Evolutionary conservation across 306 rosid species (phyloP).

Genomic region (Cucurbita ficifolia): DNA sequence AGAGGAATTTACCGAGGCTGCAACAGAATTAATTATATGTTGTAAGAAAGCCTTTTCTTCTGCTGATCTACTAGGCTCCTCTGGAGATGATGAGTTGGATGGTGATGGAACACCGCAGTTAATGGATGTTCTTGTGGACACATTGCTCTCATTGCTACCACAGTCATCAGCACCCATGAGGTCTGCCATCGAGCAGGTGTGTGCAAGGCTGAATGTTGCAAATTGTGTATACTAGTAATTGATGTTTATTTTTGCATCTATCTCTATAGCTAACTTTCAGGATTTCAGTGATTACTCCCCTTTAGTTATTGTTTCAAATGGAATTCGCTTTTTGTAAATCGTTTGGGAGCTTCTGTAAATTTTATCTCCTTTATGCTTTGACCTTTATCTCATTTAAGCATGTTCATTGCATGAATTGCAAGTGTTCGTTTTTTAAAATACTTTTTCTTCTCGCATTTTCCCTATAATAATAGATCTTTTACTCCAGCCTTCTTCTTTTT

Average conservation of each 20-base stretch:
- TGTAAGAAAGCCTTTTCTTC: slow-evolving; percentile 56
- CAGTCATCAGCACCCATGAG: slow-evolving; percentile 80
- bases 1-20: slow-evolving; percentile 73
- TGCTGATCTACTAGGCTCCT: slow-evolving; percentile 41
- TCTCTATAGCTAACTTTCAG: background rate
- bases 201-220: background rate
- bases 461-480: background rate
- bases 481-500: background rate
- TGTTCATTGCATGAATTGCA: background rate
- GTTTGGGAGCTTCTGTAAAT: background rate
- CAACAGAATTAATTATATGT: slow-evolving; percentile 66
- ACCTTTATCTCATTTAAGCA: background rate
- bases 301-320: background rate
- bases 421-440: background rate
- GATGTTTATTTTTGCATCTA: background rate
- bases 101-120: slow-evolving; percentile 48
- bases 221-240: background rate
- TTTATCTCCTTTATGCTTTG: background rate
- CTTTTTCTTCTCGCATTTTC: background rate
- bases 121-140: slow-evolving; percentile 90
- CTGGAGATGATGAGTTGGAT: slow-evolving; percentile 50
- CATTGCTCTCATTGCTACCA: slow-evolving; percentile 83
- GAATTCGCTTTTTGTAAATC: background rate
- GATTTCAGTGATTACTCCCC: background rate
- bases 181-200: slow-evolving; percentile 86